A percentile compares a stretch with the other conserved stretches of the same genome.
Evolutionary conservation across 345 rosid species (phyloP).

Genomic region (Ceriops zippeliana): DNA sequence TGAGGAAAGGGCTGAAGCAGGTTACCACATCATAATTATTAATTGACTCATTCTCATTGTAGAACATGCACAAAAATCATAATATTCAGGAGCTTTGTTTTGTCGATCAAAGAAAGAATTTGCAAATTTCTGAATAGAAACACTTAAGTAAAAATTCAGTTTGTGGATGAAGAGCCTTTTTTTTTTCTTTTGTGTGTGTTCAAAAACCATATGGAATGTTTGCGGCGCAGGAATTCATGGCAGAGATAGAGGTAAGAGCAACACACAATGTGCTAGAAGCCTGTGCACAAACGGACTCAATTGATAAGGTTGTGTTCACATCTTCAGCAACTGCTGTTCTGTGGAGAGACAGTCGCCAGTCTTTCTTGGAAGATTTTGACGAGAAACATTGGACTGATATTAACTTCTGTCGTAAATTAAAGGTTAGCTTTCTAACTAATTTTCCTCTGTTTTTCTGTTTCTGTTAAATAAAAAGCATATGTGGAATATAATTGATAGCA

Average conservation of each 20-base stretch:
- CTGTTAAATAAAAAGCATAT: background rate
- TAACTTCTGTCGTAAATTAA: slow-evolving; percentile 47
- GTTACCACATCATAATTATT: too few relatives aligned
- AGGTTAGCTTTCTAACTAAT: slow-evolving; percentile 28
- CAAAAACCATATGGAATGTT: too few relatives aligned
- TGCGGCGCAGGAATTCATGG: slow-evolving; percentile 46
- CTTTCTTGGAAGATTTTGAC: slow-evolving; percentile 31
- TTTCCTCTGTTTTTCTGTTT: background rate
- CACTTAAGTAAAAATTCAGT: too few relatives aligned
- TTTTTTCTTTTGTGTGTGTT: too few relatives aligned
- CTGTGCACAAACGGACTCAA: slow-evolving; percentile 54
- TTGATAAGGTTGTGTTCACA: slow-evolving; percentile 62
- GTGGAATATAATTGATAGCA: background rate
- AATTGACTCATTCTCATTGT: too few relatives aligned
- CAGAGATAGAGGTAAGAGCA: slow-evolving; percentile 61
- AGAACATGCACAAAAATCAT: too few relatives aligned
- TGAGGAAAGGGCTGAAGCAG: too few relatives aligned
- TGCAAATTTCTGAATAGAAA: too few relatives aligned
- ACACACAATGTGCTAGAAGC: slow-evolving; percentile 72
- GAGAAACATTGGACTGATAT: slow-evolving; percentile 56
- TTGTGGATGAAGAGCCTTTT: too few relatives aligned
- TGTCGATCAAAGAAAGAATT: too few relatives aligned
- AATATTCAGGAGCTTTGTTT: too few relatives aligned
- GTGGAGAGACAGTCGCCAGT: slow-evolving; percentile 41
- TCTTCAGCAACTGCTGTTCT: slow-evolving; percentile 54